Percentiles rank a stretch among this genome's conserved stretches.
Evolutionary conservation across 768 basidiomycete genomes (phyloP).

Genomic region (Lentinula boryana): DNA sequence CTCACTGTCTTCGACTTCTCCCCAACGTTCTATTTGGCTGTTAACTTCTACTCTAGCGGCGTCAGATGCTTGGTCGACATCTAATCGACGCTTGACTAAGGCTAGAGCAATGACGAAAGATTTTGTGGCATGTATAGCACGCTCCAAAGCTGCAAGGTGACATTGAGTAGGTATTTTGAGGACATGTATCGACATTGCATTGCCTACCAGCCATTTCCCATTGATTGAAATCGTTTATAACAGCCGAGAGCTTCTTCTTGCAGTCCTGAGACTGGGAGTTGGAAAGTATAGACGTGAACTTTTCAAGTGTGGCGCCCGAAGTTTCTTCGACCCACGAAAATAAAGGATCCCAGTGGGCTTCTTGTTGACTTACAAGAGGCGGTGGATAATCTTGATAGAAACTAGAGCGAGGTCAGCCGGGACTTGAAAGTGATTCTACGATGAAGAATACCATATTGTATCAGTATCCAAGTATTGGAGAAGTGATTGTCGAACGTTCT

Average conservation of each 20-base stretch:
- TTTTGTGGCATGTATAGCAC: constrained; percentile 84
- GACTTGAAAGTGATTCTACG: not conserved
- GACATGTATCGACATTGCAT: not conserved
- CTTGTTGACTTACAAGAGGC: constrained; percentile 70
- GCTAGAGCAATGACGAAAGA: constrained; percentile 87
- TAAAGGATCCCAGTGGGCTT: constrained; percentile 84
- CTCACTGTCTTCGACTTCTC: constrained; percentile 99
- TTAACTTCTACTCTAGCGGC: constrained; percentile 90
- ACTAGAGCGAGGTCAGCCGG: constrained; percentile 30
- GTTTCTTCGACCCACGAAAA: constrained; percentile 69
- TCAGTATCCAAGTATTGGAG: constrained; percentile 91
- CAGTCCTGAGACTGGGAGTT: constrained; percentile 68
- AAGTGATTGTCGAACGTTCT: constrained; percentile 61
- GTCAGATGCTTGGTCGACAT: constrained; percentile 77
- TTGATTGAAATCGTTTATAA: constrained; percentile 60
- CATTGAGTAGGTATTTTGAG: not conserved
- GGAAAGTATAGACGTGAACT: constrained; percentile 67
- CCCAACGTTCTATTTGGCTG: constrained; percentile 96
- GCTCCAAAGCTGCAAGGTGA: constrained; percentile 71
- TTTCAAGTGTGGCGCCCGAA: constrained; percentile 61
- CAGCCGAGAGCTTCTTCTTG: constrained; percentile 46
- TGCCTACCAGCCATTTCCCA: constrained; percentile 88
- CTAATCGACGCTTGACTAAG: constrained; percentile 68
- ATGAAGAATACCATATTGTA: constrained; percentile 65
- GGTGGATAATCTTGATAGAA: constrained; percentile 80